Evolutionary conservation across 495 filamentous ascomycete species (phyloP).

Genomic region (Cercophora scortea): DNA sequence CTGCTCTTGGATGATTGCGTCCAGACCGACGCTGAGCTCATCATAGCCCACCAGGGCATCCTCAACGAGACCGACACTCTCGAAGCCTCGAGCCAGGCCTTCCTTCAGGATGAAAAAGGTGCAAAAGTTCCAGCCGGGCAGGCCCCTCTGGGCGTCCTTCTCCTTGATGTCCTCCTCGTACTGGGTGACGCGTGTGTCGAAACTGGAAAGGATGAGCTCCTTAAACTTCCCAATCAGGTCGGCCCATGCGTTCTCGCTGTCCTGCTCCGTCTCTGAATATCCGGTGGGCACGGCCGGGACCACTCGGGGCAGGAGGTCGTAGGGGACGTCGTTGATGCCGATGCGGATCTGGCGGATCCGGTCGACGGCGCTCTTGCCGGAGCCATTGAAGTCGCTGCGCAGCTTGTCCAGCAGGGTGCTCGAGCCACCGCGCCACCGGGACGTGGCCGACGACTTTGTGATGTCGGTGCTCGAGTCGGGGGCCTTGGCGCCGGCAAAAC

Average conservation of each 20-base stretch:
- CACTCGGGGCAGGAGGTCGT: constrained; percentile 46
- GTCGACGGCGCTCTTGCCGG: constrained; percentile 68
- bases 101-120: constrained; percentile 98
- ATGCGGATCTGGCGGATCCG: constrained; percentile 81
- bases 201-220: constrained; percentile 76
- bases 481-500: constrained; percentile 30
- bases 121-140: constrained; percentile 98
- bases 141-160: constrained; percentile 74
- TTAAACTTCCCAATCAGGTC: constrained; percentile 86
- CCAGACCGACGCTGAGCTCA: constrained; percentile 78
- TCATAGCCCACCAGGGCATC: constrained; percentile 91
- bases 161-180: constrained; percentile 97
- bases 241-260: constrained; percentile 64
- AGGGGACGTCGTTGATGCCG: constrained; percentile 52
- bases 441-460: constrained; percentile 31
- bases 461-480: constrained; percentile 31
- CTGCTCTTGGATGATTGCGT: constrained; percentile 73
- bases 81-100: constrained; percentile 85
- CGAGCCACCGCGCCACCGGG: constrained; percentile 72
- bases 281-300: constrained; percentile 49
- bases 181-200: constrained; percentile 82
- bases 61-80: constrained; percentile 92
- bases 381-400: constrained; percentile 82
- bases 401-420: constrained; percentile 84
- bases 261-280: constrained; percentile 56